phyloP scores from a whole-genome alignment of 805 yeast genomes.

The Ogataea populi-albae region DNA sequence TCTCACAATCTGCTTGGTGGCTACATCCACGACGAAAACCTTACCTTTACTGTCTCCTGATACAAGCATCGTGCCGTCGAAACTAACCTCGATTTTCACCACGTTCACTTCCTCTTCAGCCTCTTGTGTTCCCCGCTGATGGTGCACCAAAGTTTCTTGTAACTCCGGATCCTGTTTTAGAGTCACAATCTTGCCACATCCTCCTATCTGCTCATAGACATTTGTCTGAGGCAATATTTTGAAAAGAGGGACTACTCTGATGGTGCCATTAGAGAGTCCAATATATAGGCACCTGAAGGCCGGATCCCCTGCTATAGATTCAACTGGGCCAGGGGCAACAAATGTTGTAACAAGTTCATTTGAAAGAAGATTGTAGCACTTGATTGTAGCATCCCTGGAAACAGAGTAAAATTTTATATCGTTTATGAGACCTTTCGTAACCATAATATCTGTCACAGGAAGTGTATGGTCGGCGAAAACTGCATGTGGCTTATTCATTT shows the following conservation, averaged over 20 bases:
- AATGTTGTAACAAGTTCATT: conserved; percentile 61
- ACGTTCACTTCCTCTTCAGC: conserved; percentile 35
- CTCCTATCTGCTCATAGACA: conserved; percentile 58
- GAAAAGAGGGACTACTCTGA: conserved; percentile 55
- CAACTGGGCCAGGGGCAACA: conserved; percentile 58
- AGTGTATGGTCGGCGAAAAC: conserved; percentile 60
- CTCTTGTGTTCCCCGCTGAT: conserved; percentile 28
- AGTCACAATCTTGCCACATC: conserved; percentile 49
- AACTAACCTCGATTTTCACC: conserved; percentile 54
- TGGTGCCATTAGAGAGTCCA: conserved; percentile 63
- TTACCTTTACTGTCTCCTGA: conserved; percentile 77
- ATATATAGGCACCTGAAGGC: conserved; percentile 72
- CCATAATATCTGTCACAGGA: conserved; percentile 40
- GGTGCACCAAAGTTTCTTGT: conserved; percentile 52
- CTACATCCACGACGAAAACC: conserved; percentile 64
- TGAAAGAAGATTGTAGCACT: conserved; percentile 59
- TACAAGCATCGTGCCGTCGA: conserved; percentile 71
- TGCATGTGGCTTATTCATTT: conserved; percentile 51
- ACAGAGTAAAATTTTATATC: conserved; percentile 67
- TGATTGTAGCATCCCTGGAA: conserved; percentile 71
- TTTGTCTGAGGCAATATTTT: conserved; percentile 33
- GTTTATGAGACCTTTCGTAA: conserved; percentile 47
- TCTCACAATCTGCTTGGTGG: conserved; percentile 64
- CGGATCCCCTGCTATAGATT: conserved; percentile 66
- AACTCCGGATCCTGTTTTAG: conserved; percentile 50